A percentile compares a stretch with the other conserved stretches of the same genome.
Conservation (phyloP, 257 asterid genomes). For the Thymus quinquecostatus region DNA sequence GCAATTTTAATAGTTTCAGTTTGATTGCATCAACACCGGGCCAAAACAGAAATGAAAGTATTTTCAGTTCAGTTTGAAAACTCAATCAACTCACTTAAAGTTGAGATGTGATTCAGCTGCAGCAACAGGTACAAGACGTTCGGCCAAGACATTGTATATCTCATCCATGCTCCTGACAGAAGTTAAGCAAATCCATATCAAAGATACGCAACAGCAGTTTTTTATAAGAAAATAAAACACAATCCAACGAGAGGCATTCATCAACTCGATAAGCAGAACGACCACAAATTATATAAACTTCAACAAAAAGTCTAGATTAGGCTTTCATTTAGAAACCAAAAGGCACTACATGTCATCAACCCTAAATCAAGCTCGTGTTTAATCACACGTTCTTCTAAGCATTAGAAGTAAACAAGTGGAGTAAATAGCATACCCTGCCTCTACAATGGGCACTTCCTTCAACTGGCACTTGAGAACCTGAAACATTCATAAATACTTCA, state of each 20-base stretch:
- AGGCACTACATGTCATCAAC: neutral
- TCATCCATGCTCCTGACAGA: slow-evolving; percentile 76
- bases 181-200: slow-evolving; percentile 16
- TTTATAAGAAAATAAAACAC: slow-evolving; percentile 5
- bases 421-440: slow-evolving; percentile 49
- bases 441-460: slow-evolving; percentile 49
- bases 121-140: slow-evolving; percentile 77
- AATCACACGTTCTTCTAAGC: neutral
- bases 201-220: neutral
- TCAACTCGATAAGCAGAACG: slow-evolving; percentile 2
- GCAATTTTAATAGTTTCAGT: no score
- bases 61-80: slow-evolving; percentile 23
- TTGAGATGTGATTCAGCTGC: slow-evolving; percentile 73
- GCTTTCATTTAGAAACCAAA: slow-evolving; percentile 17
- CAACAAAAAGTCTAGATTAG: neutral
- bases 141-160: slow-evolving; percentile 74
- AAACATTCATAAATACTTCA: neutral
- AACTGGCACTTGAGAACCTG: slow-evolving; percentile 52
- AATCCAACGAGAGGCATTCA: neutral
- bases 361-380: neutral
- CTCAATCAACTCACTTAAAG: slow-evolving; percentile 61
- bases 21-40: neutral
- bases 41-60: slow-evolving; percentile 14
- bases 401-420: no score
- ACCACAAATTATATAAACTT: neutral